Evolutionary conservation across 345 rosid genomes (phyloP), one percentile per base, ranked within the genome.

Genomic region (Pugionium dolabratum): DNA sequence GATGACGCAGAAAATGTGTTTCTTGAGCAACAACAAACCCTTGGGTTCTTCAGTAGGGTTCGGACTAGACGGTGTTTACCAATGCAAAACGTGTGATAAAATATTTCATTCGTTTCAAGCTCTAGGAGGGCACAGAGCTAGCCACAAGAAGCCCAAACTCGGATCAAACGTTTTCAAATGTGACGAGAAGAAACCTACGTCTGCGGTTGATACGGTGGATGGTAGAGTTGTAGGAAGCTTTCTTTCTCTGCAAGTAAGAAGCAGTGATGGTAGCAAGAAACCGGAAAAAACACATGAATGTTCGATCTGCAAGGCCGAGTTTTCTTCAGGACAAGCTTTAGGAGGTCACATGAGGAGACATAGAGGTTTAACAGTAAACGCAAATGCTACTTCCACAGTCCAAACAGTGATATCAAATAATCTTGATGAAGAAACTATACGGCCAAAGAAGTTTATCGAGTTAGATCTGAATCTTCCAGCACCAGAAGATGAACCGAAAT

Each of bases 271-370:
- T 26, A 62, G 9, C 50, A n/a, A 50, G 69, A 36, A 67, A 31
- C 49, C 42, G 0, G 39, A 29, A 8, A 94, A 84, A 75, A 77
- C 84, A 31, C 99, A 91, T 28, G 93, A 87, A 62, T 95, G 99
- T 71, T 84, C 91, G 0, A 78, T 87, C 6, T 95, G 99, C 5
- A 85, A 88, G 3, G 91, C 93, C 0, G 86, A 84, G 81, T 95
- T 91, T 78, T 72, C 81, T 3, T 86, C 97, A 1, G 97, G 99
- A 1, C 97, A 94, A 78, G 97, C 97, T 7, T 72, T 94, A 45
- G 99, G 99, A 0, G 99, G 99, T 5, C 99, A 94, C 66, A 91
- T 94, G 99, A 79, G 99, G 70, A 76, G 93, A 74, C 99, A 94
- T 63, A 70, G 97, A 66, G 73, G 83, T 3, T 66, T 55, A 51